Evolutionary conservation across 2,329 filamentous ascomycete genomes (phyloP).

Genomic region (Pyrenophora tritici-repentis): DNA sequence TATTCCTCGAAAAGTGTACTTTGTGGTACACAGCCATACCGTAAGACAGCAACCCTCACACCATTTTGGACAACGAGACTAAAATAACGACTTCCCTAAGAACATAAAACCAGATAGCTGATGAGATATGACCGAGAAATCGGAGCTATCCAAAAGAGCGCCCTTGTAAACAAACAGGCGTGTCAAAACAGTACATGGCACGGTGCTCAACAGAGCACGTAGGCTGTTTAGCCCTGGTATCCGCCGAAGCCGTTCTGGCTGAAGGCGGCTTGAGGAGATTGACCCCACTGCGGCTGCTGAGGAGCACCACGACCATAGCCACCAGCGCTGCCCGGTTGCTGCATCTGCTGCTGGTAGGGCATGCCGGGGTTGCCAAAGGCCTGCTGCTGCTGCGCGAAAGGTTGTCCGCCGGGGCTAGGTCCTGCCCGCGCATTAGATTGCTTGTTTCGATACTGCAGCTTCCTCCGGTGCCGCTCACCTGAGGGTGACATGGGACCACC

Average conservation of each 20-base stretch:
- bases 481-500: constrained; percentile 62
- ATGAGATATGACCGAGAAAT: constrained; percentile 38
- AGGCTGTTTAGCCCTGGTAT: constrained; percentile 60
- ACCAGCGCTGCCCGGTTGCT: constrained; percentile 69
- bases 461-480: constrained; percentile 51
- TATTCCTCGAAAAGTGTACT: constrained; percentile 33
- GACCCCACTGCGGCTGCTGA: constrained; percentile 59
- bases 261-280: constrained; percentile 53
- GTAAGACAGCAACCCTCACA: constrained; percentile 24
- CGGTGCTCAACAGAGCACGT: constrained; percentile 31
- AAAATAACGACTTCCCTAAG: constrained; percentile 34
- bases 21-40: constrained; percentile 28
- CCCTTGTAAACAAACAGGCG: constrained; percentile 43
- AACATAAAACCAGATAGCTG: constrained; percentile 41
- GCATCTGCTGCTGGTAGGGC: constrained; percentile 53
- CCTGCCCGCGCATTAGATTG: constrained; percentile 52
- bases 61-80: constrained; percentile 34
- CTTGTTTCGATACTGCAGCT: constrained; percentile 43
- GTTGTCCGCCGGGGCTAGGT: constrained; percentile 65
- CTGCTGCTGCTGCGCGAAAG: constrained; percentile 59
- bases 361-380: constrained; percentile 66
- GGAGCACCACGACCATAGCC: constrained; percentile 79
- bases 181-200: constrained; percentile 39
- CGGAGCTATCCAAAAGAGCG: constrained; percentile 45
- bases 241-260: constrained; percentile 63